Conservation (phyloP, 768 basidiomycete genomes). For the Serendipita sp. region DNA sequence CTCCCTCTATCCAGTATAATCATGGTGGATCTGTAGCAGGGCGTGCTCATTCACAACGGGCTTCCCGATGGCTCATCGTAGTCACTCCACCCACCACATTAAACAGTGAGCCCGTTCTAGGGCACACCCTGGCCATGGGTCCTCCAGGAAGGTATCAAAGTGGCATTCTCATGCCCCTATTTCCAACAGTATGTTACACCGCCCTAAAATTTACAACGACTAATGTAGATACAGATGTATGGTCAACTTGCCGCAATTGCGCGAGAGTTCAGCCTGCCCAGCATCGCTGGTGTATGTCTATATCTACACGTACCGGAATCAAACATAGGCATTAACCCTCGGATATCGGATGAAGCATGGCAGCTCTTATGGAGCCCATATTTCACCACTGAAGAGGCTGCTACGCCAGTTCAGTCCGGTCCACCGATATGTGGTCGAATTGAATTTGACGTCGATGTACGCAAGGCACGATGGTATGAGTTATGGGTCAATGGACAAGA, state of each 20-base stretch:
- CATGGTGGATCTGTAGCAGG: neutral
- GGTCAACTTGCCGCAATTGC: constrained; percentile 65
- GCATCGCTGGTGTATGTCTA: constrained; percentile 58
- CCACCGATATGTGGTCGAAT: constrained; percentile 59
- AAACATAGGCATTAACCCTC: constrained; percentile 42
- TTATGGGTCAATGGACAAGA: constrained; percentile 44
- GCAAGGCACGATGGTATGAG: constrained; percentile 62
- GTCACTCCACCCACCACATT: constrained; percentile 49
- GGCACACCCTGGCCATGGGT: constrained; percentile 40
- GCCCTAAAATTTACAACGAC: constrained; percentile 7
- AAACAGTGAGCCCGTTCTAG: constrained; percentile 40
- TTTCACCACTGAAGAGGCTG: constrained; percentile 28
- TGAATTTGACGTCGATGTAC: constrained; percentile 74
- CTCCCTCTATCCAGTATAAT: neutral
- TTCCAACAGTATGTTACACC: constrained; percentile 38
- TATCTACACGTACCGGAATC: constrained; percentile 51
- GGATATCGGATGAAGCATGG: constrained; percentile 70
- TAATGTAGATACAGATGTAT: constrained; percentile 36
- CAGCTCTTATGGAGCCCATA: constrained; percentile 47
- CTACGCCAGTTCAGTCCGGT: constrained; percentile 20
- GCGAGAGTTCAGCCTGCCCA: constrained; percentile 68
- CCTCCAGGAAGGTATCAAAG: constrained; percentile 46
- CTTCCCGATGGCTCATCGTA: constrained; percentile 41
- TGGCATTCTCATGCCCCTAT: constrained; percentile 59
- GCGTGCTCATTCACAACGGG: constrained; percentile 9